Evolutionary conservation across 768 basidiomycete genomes (phyloP), one percentile per base, ranked within the genome.

Genomic region (Cystobasidium onofrii): DNA sequence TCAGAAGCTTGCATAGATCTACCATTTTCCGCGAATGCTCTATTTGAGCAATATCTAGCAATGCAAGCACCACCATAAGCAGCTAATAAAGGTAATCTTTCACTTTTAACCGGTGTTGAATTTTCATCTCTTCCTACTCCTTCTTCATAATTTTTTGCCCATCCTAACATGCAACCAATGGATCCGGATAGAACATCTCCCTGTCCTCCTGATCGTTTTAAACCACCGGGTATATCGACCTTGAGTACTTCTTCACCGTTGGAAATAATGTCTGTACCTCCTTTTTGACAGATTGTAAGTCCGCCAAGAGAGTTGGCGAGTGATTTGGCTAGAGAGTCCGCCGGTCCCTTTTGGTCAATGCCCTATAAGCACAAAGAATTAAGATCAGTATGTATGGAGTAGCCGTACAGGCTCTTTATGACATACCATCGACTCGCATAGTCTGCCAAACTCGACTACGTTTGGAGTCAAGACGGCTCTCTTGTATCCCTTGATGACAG

Each of bases 161-260:
- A 99, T 2, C 94, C 94, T 77, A 98, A 83, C 80, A 96, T 87
- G 1, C 92, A 87, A 0, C 93, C 96, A 12, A 92, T 89, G 54
- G 86, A 84, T 15, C 96, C 96, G 77, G 89, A 90, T 70, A 98
- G 81, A 43, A 99, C 87, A 81, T 99, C 96, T 0, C 96, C 96
- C 80, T 98, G 96, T 0, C 96, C 96, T 15, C 96, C 95, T 78
- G 92, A 94, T 70, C 96, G 84, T 82, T 95, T 95, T 77, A 91
- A 77, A 0, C 95, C 93, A 0, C 96, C 96, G 67, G 86, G 82
- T 0, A 84, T 82, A 75, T 89, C 87, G 33, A 90, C 87, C 65
- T 85, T 84, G 1, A 92, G 81, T 1, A 86, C 85, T 78, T 89
- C 87, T 72, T 84, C 83, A 44, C 85, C 84, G 83, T 84, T 87